phyloP scores from a whole-genome alignment of 176 grass and related monocot species.

The Triticum aestivum region IWGSC_CS_RefSeq_v2.1 NC_057810.1:683880363-683880862 shows the following conservation, averaged over 20 bases:
- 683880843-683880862: neutral
- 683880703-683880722: neutral
- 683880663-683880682: neutral
- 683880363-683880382: too few relatives aligned
- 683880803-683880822: neutral
- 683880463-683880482: neutral
- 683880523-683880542: neutral
- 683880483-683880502: neutral
- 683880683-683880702: neutral
- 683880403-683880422: neutral
- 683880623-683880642: neutral
- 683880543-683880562: neutral
- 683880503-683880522: neutral
- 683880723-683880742: neutral
- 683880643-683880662: neutral
- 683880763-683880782: neutral
- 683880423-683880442: neutral
- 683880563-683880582: neutral
- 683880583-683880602: neutral
- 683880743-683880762: conserved; percentile 20
- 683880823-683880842: conserved; percentile 6
- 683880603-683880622: neutral
- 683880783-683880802: conserved; percentile 29
- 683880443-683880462: neutral
- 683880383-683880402: too few relatives aligned